Evolutionary conservation across 148 eudicot genomes (phyloP).

Genomic region (Rhododendron williamsianum): DNA sequence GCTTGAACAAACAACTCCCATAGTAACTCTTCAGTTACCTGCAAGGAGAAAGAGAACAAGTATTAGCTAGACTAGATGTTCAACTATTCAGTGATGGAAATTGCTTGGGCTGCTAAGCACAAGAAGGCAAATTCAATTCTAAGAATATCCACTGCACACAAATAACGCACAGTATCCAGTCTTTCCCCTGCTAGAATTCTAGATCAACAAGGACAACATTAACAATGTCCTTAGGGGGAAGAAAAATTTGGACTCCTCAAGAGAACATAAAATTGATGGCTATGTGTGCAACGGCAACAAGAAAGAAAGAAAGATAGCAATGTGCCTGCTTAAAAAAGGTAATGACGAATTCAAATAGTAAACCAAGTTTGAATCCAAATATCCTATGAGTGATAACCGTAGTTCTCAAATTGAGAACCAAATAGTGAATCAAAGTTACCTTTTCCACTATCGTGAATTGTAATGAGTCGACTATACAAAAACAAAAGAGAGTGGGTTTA

Average conservation of each 20-base stretch:
- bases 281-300: not conserved
- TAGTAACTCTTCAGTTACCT: slow-evolving; percentile 72
- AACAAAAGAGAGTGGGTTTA: not conserved
- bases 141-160: not conserved
- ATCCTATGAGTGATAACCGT: not conserved
- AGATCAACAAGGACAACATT: not conserved
- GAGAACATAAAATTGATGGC: not conserved
- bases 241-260: not conserved
- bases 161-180: not conserved
- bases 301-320: not conserved
- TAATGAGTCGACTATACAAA: not conserved
- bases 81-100: not conserved
- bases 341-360: not conserved
- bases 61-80: not conserved
- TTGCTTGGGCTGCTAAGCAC: not conserved
- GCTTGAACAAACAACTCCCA: slow-evolving; percentile 96
- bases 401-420: not conserved
- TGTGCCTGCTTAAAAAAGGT: not conserved
- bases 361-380: not conserved
- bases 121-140: not conserved
- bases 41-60: slow-evolving; percentile 17
- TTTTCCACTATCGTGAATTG: not conserved
- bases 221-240: not conserved
- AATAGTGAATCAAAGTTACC: not conserved
- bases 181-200: not conserved